Evolutionary conservation across 2,329 filamentous ascomycete species (phyloP), one percentile per base, ranked within the genome.

Genomic region (Phaeoacremonium minimum): DNA sequence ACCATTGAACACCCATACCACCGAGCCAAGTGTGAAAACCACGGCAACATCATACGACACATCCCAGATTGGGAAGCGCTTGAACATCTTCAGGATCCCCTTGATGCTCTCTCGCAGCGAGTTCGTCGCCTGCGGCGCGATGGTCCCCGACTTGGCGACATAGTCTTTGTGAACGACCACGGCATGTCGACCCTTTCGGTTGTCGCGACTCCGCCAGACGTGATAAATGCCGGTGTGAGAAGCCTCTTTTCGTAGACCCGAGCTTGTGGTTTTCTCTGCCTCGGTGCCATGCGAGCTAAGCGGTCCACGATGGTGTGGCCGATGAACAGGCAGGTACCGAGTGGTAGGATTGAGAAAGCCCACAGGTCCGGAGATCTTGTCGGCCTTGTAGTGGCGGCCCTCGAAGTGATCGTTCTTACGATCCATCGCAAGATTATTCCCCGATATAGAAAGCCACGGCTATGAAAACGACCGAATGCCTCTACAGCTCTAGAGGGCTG

Each of bases 1-100:
- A 2, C 71, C 69, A 49, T 84, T 84, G 41, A 77, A 51, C 2
- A 73, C 64, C 73, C 74, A 79, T 18, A 78, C 58, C 0, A 68
- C 20, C 8, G 40, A 36, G 11, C 62, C 64, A 18, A 66, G 36
- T 0, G 61, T 64, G 41, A 65, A 68, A 5, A 61, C 43, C 0
- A 60, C 35, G 1, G 64, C 63, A 2, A 68, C 62, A 31, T 64
- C 58, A 36, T 61, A 68, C 6, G 60, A 67, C 3, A 68, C 49
- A 33, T 67, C 64, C 62, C 63, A 67, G 8, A 64, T 40, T 1
- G 63, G 63, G 29, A 48, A 68, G 28, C 52, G 45, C 17, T 52
- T 39, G 20, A 54, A 32, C 55, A 67, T 64, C 46, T 55, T 60
- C n/a, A 40, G 30, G n/a, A 66, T 28, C 0, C 56, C 60, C 2